Evolutionary conservation across 352 stramenopile species (phyloP), one percentile per base, ranked within the genome.

Genomic region (Globisporangium perplexum): DNA sequence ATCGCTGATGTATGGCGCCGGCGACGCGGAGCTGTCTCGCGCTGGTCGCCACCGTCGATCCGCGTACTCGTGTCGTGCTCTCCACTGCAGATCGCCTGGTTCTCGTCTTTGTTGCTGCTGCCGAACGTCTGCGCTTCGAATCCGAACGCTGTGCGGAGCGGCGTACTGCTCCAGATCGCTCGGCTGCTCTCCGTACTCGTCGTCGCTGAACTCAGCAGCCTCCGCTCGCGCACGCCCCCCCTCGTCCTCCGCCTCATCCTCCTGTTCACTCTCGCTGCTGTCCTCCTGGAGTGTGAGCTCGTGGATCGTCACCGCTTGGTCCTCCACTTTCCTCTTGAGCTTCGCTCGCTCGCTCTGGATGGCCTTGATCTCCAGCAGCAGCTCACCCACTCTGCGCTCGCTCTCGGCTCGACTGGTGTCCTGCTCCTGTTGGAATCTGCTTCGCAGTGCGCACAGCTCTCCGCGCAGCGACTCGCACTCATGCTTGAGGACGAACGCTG

Each of bases 261-360:
- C 30, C 4, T 24, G 35, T 7, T 57, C 17, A 22, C 20, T 41
- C 7, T 24, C 22, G 28, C 47, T 55, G 38, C 47, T 45, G 20
- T 89, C 79, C 50, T 88, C 80, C 64, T 91, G 75, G 7, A 91
- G 60, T 1, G 80, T 91, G 24, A 91, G 67, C 53, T 91, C 80
- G 39, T 91, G 80, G 53, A 91, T 88, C 10, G 80, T 91, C 35
- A 88, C 53, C 4, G 80, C 77, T 58, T 87, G 73, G 24, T 88
- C 75, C 15, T 85, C 61, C 1, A 91, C 33, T 14, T 60, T 63
- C 23, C 62, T 65, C 47, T 70, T 72, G 22, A 88, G 59, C 53
- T 72, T 76, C 6, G 58, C 43, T 31, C 66, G 65, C 42, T 88
- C 73, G 4, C 56, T 41, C 57, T 87, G 66, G 11, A 84, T 55